Evolutionary conservation across 371 early-diverging fungal genomes (phyloP).

Genomic region (Apophysomyces sp.): DNA sequence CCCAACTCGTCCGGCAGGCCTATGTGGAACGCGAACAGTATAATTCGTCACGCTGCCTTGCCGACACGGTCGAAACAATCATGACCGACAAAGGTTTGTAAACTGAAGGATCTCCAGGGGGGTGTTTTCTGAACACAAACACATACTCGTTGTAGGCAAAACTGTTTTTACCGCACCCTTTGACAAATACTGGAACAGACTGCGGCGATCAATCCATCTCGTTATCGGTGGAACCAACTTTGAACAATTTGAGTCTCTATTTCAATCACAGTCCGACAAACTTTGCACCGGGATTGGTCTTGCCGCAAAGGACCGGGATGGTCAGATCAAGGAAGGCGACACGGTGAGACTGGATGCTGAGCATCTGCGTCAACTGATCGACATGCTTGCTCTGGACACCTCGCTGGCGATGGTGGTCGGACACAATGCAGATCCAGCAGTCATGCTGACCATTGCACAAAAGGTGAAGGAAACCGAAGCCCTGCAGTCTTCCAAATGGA

Average conservation of each 20-base stretch:
- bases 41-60: constrained; percentile 25
- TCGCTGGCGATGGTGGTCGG: constrained; percentile 29
- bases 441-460: constrained; percentile 18
- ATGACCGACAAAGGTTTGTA: constrained; percentile 32
- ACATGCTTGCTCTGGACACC: constrained; percentile 32
- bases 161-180: constrained; percentile 37
- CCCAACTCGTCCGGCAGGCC: constrained; percentile 21
- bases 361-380: constrained; percentile 26
- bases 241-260: constrained; percentile 7
- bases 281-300: constrained; percentile 11
- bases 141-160: constrained; percentile 16
- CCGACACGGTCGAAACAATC: constrained; percentile 28
- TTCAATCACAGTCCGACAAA: constrained; percentile 18
- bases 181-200: constrained; percentile 30
- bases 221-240: constrained; percentile 12
- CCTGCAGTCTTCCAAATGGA: constrained; percentile 22
- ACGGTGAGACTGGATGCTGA: constrained; percentile 12
- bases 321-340: not conserved
- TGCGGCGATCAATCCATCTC: constrained; percentile 29
- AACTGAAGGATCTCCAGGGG: not conserved
- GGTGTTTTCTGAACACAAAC: not conserved
- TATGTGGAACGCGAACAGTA: constrained; percentile 37
- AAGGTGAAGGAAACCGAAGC: constrained; percentile 7
- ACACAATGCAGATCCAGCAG: constrained; percentile 11
- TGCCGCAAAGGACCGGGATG: not conserved